These are phyloP conservation scores for Metschnikowia shivogae DNA, from an alignment of 805 yeast genomes.

Conservation along the genomic window DNA sequence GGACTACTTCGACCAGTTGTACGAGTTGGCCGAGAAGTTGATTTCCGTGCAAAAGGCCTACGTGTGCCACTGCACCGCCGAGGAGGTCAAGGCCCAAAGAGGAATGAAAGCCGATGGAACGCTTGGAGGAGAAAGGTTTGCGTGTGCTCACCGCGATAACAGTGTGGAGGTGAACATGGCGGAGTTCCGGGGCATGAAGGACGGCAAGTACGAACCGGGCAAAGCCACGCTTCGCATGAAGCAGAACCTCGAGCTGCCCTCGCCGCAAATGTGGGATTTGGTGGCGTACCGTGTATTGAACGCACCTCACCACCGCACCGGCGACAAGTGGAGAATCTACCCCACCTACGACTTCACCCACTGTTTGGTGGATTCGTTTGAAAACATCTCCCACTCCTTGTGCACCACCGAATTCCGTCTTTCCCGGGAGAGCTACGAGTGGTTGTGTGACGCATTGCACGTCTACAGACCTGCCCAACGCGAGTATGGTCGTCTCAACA, in stretches of 20 bases:
- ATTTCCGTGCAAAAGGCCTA: constrained; percentile 73
- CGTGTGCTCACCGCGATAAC: constrained; percentile 73
- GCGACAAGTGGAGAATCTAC: constrained; percentile 94
- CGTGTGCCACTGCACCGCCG: constrained; percentile 90
- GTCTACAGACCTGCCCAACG: constrained; percentile 98
- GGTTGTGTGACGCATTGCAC: constrained; percentile 94
- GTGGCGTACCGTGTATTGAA: constrained; percentile 94
- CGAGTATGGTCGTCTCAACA: constrained; percentile 94
- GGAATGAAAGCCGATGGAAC: constrained; percentile 91
- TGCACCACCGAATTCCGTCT: constrained; percentile 94
- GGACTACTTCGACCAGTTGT: constrained; percentile 87
- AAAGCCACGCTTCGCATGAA: constrained; percentile 96
- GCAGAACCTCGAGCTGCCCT: constrained; percentile 83
- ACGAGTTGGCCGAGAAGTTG: constrained; percentile 81
- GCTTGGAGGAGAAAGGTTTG: constrained; percentile 85
- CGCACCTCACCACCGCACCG: constrained; percentile 94
- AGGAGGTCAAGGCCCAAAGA: constrained; percentile 83
- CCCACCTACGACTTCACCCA: constrained; percentile 99
- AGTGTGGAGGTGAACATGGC: constrained; percentile 68
- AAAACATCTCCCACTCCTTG: constrained; percentile 90
- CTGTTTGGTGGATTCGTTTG: constrained; percentile 97
- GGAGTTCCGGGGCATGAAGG: constrained; percentile 88
- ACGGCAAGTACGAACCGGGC: constrained; percentile 84
- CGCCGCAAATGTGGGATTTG: constrained; percentile 99
- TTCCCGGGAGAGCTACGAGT: constrained; percentile 93